phyloP scores from a whole-genome alignment of 1,139 yeast species.

The Suhomyces choctaworum region DNA sequence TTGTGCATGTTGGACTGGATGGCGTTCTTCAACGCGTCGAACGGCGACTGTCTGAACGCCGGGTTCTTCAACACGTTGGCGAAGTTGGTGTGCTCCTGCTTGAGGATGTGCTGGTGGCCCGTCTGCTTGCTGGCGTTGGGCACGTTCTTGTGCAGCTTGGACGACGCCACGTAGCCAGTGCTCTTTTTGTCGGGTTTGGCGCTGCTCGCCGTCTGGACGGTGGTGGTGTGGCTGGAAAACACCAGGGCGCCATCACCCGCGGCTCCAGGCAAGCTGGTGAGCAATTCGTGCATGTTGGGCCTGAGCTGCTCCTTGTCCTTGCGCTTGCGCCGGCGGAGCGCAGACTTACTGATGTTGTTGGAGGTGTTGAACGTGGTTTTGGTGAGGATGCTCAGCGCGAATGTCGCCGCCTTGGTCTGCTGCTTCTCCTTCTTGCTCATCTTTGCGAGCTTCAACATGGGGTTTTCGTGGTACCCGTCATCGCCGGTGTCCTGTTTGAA shows the following conservation, averaged over 20 bases:
- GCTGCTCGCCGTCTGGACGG: slow-evolving; percentile 8
- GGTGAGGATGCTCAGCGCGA: slow-evolving; percentile 28
- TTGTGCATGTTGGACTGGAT: slow-evolving; percentile 16
- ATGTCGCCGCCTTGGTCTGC: slow-evolving; percentile 31
- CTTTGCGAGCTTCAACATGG: slow-evolving; percentile 55
- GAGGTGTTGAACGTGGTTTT: slow-evolving; percentile 36
- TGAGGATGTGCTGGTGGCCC: slow-evolving; percentile 57
- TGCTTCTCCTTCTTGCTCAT: slow-evolving; percentile 57
- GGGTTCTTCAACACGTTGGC: slow-evolving; percentile 52
- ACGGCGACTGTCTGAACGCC: slow-evolving; percentile 56
- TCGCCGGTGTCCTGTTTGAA: slow-evolving; percentile 22
- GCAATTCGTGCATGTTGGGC: slow-evolving; percentile 66
- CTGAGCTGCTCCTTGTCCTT: slow-evolving; percentile 60
- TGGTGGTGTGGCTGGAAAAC: slow-evolving; percentile 11
- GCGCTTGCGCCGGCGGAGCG: slow-evolving; percentile 64
- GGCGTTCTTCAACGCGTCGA: slow-evolving; percentile 55
- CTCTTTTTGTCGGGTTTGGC: slow-evolving; percentile 4
- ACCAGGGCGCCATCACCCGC: slow-evolving; percentile 27
- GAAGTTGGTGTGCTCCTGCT: slow-evolving; percentile 57
- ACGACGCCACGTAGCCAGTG: slow-evolving; percentile 21
- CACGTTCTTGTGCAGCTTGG: slow-evolving; percentile 41
- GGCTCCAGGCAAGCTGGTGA: slow-evolving; percentile 52
- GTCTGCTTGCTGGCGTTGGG: slow-evolving; percentile 61
- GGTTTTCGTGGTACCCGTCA: slow-evolving; percentile 41
- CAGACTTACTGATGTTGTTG: slow-evolving; percentile 59